Evolutionary conservation across 2,329 filamentous ascomycete species (phyloP).

Genomic region (Fusarium verticillioides): DNA sequence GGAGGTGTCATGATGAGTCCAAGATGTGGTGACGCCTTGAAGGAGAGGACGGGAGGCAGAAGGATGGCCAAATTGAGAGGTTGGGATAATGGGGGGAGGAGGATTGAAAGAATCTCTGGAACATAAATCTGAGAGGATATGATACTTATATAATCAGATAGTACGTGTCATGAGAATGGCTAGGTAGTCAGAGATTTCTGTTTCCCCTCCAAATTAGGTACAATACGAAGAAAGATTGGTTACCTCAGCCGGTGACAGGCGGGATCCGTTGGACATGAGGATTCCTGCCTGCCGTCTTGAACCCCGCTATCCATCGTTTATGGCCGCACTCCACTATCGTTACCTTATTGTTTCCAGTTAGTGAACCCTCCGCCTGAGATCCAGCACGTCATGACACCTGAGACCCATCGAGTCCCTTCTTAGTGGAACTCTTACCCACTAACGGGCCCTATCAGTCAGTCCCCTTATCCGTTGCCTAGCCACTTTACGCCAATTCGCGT

Average conservation of each 20-base stretch:
- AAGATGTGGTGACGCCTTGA: constrained; percentile 4
- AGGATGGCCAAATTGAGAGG: neutral
- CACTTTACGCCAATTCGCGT: constrained; percentile 46
- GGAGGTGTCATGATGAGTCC: constrained; percentile 43
- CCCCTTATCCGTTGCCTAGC: constrained; percentile 30
- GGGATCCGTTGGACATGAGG: constrained; percentile 30
- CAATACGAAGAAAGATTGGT: constrained; percentile 7
- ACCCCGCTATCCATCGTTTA: constrained; percentile 32
- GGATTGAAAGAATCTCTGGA: neutral
- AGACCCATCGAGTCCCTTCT: neutral
- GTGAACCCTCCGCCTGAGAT: constrained; percentile 25
- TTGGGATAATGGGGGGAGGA: neutral
- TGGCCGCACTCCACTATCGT: neutral
- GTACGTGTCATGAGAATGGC: constrained; percentile 3
- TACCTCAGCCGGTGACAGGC: constrained; percentile 32
- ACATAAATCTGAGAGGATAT: neutral
- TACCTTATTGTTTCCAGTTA: neutral
- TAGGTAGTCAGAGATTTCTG: constrained; percentile 28
- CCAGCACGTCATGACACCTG: constrained; percentile 34
- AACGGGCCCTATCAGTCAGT: neutral
- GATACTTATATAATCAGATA: neutral
- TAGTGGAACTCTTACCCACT: neutral
- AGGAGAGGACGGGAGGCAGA: neutral
- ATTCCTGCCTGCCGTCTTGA: neutral
- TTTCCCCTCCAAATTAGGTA: constrained; percentile 4